Evolutionary conservation across 2,329 filamentous ascomycete genomes (phyloP), one percentile per base, ranked within the genome.

Genomic region (Beauveria australis): DNA sequence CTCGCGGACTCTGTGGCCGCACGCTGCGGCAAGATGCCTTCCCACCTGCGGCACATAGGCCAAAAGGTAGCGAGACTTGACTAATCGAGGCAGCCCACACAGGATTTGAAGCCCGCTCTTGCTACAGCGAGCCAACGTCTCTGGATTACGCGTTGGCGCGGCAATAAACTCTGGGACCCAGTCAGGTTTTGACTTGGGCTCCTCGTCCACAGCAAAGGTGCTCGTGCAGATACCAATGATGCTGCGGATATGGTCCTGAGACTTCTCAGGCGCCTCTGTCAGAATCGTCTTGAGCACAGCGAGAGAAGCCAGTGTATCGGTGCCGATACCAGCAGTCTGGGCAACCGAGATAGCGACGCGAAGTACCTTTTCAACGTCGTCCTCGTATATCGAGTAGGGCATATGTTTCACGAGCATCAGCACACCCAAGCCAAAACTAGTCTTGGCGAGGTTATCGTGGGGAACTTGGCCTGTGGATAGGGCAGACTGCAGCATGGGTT

Each of bases 1-100:
- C 62, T 81, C 80, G 49, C 83, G 73, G 9, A 82, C 78, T 6
- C 72, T 69, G 64, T 85, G 81, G 1, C 82, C 82, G 54, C 81
- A 82, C 1, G 81, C 81, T 9, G 73, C 65, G 1, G 78, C 76
- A 62, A 85, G 66, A 56, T 81, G 75, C 4, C 78, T 73, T 62
- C 78, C 73, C 48, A 83, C 74, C 57, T 71, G 71, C 30, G 74
- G 74, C 48, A 75, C 75, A 64, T 78, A 74, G 0, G 77, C 71
- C 53, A 81, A 64, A 22, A 84, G 66, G 52, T 78, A 69, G 6
- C 75, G 71, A 12, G 78, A 72, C 61, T 83, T 81, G 64, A 79
- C 81, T 64, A 75, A 74, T 19, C 66, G 67, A 3, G 82, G 80
- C 51, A 85, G 69, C 33, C 73, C 71, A 3, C 74, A 74, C 3